A percentile compares a stretch with the other conserved stretches of the same genome.
These are phyloP conservation scores for Talaromyces sp. DNA, from an alignment of 2,329 filamentous ascomycete genomes.

Conservation along the genomic window DNA sequence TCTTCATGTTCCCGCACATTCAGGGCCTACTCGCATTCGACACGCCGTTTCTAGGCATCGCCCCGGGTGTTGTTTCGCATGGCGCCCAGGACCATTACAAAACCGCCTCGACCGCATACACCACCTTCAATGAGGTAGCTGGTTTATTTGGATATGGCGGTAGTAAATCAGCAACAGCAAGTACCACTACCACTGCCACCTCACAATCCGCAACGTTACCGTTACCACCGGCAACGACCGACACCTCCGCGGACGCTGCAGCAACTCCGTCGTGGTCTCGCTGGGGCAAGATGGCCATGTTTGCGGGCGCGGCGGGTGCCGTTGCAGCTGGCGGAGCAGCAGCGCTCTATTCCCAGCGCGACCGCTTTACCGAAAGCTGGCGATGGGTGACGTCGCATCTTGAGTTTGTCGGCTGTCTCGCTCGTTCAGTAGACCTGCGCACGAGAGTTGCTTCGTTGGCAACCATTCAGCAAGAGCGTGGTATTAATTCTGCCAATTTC, in stretches of 20 bases:
- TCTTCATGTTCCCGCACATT: slow-evolving; percentile 87
- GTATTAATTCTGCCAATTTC: slow-evolving; percentile 75
- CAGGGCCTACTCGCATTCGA: slow-evolving; percentile 89
- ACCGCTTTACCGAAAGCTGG: slow-evolving; percentile 70
- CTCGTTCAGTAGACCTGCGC: slow-evolving; percentile 74
- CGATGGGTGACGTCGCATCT: slow-evolving; percentile 84
- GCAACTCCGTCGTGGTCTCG: slow-evolving; percentile 58
- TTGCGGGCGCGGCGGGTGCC: slow-evolving; percentile 73
- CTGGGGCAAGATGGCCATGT: slow-evolving; percentile 82
- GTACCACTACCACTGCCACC: slow-evolving; percentile 14
- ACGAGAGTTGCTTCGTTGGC: slow-evolving; percentile 64
- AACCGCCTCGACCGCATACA: slow-evolving; percentile 65
- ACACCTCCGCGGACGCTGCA: slow-evolving; percentile 40
- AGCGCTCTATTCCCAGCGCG: slow-evolving; percentile 78
- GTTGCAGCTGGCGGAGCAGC: slow-evolving; percentile 76
- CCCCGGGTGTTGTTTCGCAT: slow-evolving; percentile 45
- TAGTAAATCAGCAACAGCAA: slow-evolving; percentile 19
- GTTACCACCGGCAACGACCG: slow-evolving; percentile 26
- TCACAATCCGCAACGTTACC: slow-evolving; percentile 13
- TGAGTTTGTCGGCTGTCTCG: slow-evolving; percentile 86
- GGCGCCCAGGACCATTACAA: slow-evolving; percentile 79
- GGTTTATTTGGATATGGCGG: slow-evolving; percentile 60
- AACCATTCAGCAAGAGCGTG: slow-evolving; percentile 58
- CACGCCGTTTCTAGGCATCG: slow-evolving; percentile 67
- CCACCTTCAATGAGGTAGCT: slow-evolving; percentile 58